Base-by-base conservation (phyloP, 768 basidiomycete genomes). In the Zangia roseola region DNA sequence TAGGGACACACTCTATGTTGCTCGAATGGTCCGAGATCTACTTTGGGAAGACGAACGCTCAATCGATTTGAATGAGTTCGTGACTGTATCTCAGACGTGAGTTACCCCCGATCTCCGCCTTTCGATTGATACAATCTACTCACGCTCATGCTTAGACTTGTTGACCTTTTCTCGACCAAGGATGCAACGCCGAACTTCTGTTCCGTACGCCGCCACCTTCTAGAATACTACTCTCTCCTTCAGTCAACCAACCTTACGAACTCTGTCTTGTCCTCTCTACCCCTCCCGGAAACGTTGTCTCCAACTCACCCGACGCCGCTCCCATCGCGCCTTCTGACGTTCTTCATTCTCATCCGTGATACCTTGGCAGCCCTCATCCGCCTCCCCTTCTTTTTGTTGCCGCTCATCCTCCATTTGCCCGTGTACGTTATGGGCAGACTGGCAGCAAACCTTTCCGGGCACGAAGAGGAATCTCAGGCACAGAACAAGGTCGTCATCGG, bases 401-500 rank as follows among this genome's bases (percentile, higher is more conserved):
- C 95, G 1, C 76, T 97, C 24, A 62, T 95, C 47, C 72, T 94
- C 45, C 90, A 93, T 49, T 67, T 83, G 12, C 97, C 97, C 4
- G 83, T 88, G 39, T 98, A 98, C 69, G 69, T 84, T 51, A 83
- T 95, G 74, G 86, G 83, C 12, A 76, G 84, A 25, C 60, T 86
- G 43, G 92, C 91, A 38, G 88, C 87, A 17, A 71, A 79, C 39
- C 71, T 95, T 31, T 83, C 79, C 30, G 78, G 88, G 60, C 82
- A 92, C 52, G 94, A 97, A 64, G 87, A 97, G 67, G 95, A 97
- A 67, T 88, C 91, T 10, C 87, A 91, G 67, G 97, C 95, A 37
- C 94, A 98, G 76, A 98, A 92, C 75, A 99, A 99, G 75, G 82
- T 97, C 38, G 84, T 89, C 12, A 86, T 95, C 58, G 93, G 93